These are phyloP conservation scores for Umbelopsis sp. DNA, from an alignment of 371 early-diverging fungal species.

Conservation along the genomic window DNA sequence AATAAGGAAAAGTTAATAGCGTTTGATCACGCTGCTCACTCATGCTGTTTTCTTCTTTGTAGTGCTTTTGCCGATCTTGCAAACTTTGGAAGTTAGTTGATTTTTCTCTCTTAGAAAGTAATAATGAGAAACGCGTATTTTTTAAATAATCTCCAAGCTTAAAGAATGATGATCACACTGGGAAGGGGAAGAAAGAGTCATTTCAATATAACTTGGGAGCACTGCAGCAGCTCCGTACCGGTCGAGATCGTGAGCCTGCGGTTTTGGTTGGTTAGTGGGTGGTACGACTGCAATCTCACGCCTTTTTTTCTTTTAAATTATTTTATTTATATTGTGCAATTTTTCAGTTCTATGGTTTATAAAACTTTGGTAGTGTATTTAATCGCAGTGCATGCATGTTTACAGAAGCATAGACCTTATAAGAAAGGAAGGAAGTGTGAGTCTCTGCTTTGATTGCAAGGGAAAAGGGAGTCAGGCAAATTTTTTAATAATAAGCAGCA, in stretches of 20 bases:
- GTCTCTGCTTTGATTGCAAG: too few species aligned
- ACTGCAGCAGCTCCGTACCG: background rate
- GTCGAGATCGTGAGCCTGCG: background rate
- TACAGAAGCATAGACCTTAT: too few species aligned
- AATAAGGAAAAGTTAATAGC: background rate
- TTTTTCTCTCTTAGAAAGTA: background rate
- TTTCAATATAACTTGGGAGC: background rate
- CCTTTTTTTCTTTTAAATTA: background rate
- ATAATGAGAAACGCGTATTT: background rate
- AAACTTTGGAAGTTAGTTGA: constrained; percentile 12
- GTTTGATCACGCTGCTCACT: background rate
- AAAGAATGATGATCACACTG: background rate
- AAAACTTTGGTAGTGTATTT: too few species aligned
- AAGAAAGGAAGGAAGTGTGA: too few species aligned
- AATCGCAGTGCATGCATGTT: too few species aligned
- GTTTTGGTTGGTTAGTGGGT: background rate
- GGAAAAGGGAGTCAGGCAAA: background rate
- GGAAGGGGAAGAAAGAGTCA: background rate
- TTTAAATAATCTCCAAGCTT: background rate
- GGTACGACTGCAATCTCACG: background rate
- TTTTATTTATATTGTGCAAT: too few species aligned
- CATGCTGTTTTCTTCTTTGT: background rate
- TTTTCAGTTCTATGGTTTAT: too few species aligned
- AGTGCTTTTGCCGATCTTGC: constrained; percentile 43
- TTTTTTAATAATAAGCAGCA: background rate